phyloP scores from a whole-genome alignment of 768 basidiomycete species.

The Trametes elegans region DNA sequence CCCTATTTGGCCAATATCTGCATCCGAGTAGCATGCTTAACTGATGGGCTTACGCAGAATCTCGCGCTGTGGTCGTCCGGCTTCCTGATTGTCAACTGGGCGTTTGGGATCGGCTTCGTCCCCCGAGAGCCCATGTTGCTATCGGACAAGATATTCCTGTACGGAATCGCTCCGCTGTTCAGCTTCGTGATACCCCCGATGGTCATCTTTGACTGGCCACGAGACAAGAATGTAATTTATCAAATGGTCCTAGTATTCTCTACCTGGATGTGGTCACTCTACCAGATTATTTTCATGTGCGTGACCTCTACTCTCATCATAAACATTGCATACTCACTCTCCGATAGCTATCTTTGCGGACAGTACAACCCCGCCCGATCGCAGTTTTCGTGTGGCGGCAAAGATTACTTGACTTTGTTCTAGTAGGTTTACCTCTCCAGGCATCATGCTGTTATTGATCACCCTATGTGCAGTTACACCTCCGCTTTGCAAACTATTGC shows the following conservation, averaged over 20 bases:
- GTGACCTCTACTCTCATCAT: neutral
- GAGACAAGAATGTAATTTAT: conserved; percentile 55
- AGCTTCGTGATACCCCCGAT: conserved; percentile 62
- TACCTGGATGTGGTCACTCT: conserved; percentile 65
- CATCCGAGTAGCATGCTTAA: neutral
- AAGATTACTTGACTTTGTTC: conserved; percentile 40
- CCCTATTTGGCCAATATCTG: too few relatives aligned
- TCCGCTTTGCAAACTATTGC: conserved; percentile 57
- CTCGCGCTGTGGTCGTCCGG: conserved; percentile 61
- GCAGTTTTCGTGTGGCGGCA: conserved; percentile 41
- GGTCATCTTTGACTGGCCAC: conserved; percentile 72
- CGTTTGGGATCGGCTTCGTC: conserved; percentile 54
- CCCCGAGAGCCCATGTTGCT: conserved; percentile 38
- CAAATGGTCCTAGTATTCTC: conserved; percentile 58
- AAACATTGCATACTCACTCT: neutral
- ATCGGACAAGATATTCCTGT: conserved; percentile 62
- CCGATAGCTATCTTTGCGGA: conserved; percentile 41
- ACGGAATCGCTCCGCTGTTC: conserved; percentile 54
- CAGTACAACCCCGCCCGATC: conserved; percentile 32
- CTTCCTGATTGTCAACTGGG: conserved; percentile 71
- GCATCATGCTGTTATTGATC: neutral
- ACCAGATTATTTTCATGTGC: conserved; percentile 52
- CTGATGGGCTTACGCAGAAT: conserved; percentile 29
- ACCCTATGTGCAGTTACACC: conserved; percentile 36
- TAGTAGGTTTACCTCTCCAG: conserved; percentile 25